A percentile compares a stretch with the other conserved stretches of the same genome.
Evolutionary conservation across 495 filamentous ascomycete genomes (phyloP).

Genomic region (Aspergillus baeticus): DNA sequence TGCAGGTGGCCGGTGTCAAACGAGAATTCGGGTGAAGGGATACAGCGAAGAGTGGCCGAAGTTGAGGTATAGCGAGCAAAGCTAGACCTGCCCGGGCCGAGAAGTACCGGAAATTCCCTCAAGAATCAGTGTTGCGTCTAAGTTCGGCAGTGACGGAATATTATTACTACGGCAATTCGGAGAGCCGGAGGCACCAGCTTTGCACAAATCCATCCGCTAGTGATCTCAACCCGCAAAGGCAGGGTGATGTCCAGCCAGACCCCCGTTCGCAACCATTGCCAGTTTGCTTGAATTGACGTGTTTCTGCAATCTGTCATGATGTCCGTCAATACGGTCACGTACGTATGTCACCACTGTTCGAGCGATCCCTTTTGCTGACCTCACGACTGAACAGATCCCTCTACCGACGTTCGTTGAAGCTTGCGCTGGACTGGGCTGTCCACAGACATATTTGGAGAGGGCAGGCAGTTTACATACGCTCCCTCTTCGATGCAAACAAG

Average conservation of each 20-base stretch:
- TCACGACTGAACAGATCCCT: slow-evolving; percentile 61
- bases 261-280: not conserved
- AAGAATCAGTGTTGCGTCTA: slow-evolving; percentile 9
- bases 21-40: not conserved
- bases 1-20: not conserved
- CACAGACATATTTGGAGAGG: slow-evolving; percentile 89
- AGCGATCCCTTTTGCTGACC: slow-evolving; percentile 14
- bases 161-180: slow-evolving; percentile 39
- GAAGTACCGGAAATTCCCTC: slow-evolving; percentile 30
- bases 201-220: slow-evolving; percentile 17
- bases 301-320: slow-evolving; percentile 22
- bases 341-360: slow-evolving; percentile 17
- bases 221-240: not conserved
- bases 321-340: slow-evolving; percentile 40
- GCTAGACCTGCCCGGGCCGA: slow-evolving; percentile 26
- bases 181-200: slow-evolving; percentile 13
- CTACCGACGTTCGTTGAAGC: slow-evolving; percentile 89
- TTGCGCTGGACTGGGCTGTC: slow-evolving; percentile 91
- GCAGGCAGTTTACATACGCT: slow-evolving; percentile 93
- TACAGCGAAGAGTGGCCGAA: slow-evolving; percentile 8
- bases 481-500: slow-evolving; percentile 92
- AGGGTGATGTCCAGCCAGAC: not conserved
- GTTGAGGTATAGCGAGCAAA: slow-evolving; percentile 14
- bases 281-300: not conserved
- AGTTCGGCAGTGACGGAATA: slow-evolving; percentile 36